These are phyloP conservation scores for Pseudonitzschia multiseries DNA, from an alignment of 108 stramenopile species.

Conservation along the genomic window DNA sequence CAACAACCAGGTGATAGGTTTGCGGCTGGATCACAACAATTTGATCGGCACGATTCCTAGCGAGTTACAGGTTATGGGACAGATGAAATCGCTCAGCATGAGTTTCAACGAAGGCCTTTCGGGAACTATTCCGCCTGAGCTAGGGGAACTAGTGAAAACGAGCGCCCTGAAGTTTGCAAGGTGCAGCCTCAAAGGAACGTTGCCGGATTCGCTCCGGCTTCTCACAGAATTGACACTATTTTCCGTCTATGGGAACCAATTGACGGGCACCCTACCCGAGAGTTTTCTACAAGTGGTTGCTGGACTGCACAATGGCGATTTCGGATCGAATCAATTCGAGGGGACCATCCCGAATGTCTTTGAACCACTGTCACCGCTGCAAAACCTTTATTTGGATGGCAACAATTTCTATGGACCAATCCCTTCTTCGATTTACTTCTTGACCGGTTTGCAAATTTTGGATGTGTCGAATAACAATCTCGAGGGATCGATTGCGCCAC, in stretches of 20 bases:
- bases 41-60: neutral
- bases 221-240: neutral
- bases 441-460: neutral
- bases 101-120: neutral
- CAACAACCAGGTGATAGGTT: neutral
- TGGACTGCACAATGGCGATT: neutral
- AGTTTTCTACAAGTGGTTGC: neutral
- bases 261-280: neutral
- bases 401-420: neutral
- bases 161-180: neutral
- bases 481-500: neutral
- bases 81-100: neutral
- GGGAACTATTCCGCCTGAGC: neutral
- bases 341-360: neutral
- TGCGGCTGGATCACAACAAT: neutral
- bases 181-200: neutral
- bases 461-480: neutral
- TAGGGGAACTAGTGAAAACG: neutral
- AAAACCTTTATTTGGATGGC: neutral
- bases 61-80: neutral
- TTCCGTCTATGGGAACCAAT: neutral
- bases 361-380: neutral
- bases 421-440: neutral
- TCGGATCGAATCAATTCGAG: neutral
- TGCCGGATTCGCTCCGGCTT: neutral